These are phyloP conservation scores for Phoma sp. DNA, from an alignment of 2,329 filamentous ascomycete species.

Conservation along the genomic window DNA sequence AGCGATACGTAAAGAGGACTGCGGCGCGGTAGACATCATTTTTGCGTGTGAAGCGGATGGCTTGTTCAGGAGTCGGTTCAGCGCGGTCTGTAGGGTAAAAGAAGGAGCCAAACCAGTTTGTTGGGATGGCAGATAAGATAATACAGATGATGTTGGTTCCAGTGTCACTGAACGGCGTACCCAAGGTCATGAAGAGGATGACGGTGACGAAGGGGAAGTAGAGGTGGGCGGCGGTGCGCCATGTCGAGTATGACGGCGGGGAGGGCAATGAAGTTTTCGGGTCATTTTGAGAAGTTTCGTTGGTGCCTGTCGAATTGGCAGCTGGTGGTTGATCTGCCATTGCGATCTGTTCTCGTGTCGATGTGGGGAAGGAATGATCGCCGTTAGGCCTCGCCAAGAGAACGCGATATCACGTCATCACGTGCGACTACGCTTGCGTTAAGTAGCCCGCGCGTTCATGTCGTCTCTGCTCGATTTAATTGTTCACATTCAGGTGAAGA, in stretches of 20 bases:
- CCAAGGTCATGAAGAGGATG: conserved; percentile 10
- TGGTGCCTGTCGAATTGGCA: neutral
- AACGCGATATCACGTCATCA: conserved; percentile 7
- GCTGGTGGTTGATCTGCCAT: conserved; percentile 1
- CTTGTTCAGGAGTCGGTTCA: conserved; percentile 17
- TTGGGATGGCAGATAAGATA: conserved; percentile 20
- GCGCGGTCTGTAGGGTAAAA: conserved; percentile 19
- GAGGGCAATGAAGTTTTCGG: neutral
- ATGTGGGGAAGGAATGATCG: neutral
- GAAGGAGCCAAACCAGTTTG: conserved; percentile 20
- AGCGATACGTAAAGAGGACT: conserved; percentile 25
- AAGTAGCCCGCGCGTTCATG: no score
- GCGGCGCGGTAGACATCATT: conserved; percentile 21
- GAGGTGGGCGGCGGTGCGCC: conserved; percentile 24
- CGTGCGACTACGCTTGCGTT: no score
- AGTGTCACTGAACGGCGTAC: conserved; percentile 8
- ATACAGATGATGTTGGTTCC: conserved; percentile 4
- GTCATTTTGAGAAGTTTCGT: neutral
- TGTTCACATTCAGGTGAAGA: no score
- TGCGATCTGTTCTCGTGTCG: neutral
- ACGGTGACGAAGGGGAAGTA: conserved; percentile 25
- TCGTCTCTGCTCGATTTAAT: no score
- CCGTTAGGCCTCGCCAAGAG: conserved; percentile 3
- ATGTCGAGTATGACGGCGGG: neutral
- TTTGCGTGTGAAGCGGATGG: conserved; percentile 27